Evolutionary conservation across 1,284 basidiomycete species (phyloP), one percentile per base, ranked within the genome.

Genomic region (Naganishia sp.): DNA sequence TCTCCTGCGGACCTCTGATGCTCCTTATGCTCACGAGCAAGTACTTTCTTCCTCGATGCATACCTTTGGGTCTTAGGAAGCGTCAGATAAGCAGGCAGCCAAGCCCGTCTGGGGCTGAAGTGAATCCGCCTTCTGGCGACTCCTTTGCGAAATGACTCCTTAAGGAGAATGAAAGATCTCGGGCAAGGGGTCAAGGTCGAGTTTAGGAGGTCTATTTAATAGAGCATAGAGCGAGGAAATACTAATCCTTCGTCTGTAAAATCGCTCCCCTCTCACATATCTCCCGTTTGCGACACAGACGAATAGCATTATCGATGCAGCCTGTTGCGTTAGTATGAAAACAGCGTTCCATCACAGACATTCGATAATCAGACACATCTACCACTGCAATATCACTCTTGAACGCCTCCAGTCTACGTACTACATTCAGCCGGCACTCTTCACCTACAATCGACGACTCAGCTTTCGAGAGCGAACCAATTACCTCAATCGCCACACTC

Each of bases 391-490:
- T 13, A 49, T 39, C 28, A 9, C 1, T 44, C 42, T 36, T 23
- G n/a, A 43, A 0, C 33, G 39, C 44, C 15, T 6, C 3, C 25
- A 15, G 23, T 15, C 33, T n/a, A n/a, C 55, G 16, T 45, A 57
- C 33, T 33, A 11, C 45, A 48, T 48, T 18, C 48, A 57, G 15
- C 13, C 16, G 0, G 15, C 25, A 2, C 28, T n/a, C 11, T 42
- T 21, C 23, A 21, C 44, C 23, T 56, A 57, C 56, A 49, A 33
- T 23, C 36, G 64, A 25, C 25, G n/a, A n/a, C 57, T 66, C 48
- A 66, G 25, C 33, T 66, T 57, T 44, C 50, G 44, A 36, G 64
- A 66, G 42, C 64, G 64, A n/a, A 66, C 64, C 49, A 66, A 60
- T 43, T 66, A 66, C 21, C 50, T 66, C 5, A 53, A 25, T 2